Evolutionary conservation across 495 filamentous ascomycete species (phyloP).

Genomic region (Pseudevernia furfuracea): DNA sequence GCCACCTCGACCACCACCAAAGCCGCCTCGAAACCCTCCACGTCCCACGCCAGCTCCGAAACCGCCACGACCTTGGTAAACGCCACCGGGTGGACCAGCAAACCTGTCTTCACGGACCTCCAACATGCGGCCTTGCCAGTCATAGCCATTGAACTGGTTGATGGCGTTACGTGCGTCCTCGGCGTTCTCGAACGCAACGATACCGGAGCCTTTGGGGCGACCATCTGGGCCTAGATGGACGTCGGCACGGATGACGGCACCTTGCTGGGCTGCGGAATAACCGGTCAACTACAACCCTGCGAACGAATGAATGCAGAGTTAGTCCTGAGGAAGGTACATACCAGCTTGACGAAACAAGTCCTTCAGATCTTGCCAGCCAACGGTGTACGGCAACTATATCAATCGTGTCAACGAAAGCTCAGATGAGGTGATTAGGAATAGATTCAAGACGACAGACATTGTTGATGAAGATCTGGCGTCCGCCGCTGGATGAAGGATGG

Average conservation of each 20-base stretch:
- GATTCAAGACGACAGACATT: slow-evolving; percentile 67
- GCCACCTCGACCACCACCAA: slow-evolving; percentile 45
- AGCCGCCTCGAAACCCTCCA: slow-evolving; percentile 51
- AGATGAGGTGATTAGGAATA: slow-evolving; percentile 23
- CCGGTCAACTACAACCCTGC: slow-evolving; percentile 30
- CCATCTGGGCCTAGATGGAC: slow-evolving; percentile 89
- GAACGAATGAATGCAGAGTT: slow-evolving; percentile 12
- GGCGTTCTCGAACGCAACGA: slow-evolving; percentile 89
- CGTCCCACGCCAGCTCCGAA: slow-evolving; percentile 36
- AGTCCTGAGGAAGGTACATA: slow-evolving; percentile 43
- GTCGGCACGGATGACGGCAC: slow-evolving; percentile 88
- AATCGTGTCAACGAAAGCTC: slow-evolving; percentile 29
- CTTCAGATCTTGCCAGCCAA: slow-evolving; percentile 99
- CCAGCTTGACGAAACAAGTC: slow-evolving; percentile 97
- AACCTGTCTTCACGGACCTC: slow-evolving; percentile 97
- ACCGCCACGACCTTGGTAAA: slow-evolving; percentile 42
- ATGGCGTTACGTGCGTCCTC: slow-evolving; percentile 96
- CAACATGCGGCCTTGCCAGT: slow-evolving; percentile 89
- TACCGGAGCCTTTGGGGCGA: slow-evolving; percentile 88
- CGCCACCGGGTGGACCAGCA: slow-evolving; percentile 55
- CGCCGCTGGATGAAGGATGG: slow-evolving; percentile 44
- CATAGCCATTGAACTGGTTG: slow-evolving; percentile 93
- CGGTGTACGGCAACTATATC: slow-evolving; percentile 84
- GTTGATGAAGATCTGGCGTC: slow-evolving; percentile 90
- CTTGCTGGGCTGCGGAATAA: slow-evolving; percentile 54